Conservation (phyloP, 1,284 basidiomycete species). For the Leucoagaricus sp. region DNA sequence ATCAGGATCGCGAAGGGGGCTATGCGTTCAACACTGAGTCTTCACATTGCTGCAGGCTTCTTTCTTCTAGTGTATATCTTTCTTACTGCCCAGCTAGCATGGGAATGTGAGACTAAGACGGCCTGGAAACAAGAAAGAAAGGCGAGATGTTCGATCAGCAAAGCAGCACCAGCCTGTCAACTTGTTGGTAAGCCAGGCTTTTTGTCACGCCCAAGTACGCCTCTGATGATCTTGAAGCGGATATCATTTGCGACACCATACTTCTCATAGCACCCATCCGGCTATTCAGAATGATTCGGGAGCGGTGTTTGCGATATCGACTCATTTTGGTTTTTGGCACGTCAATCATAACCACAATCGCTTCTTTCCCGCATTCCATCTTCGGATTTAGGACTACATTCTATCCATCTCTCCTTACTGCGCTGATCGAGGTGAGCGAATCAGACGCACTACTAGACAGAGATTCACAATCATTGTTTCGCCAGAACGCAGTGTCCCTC, state of each 20-base stretch:
- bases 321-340: slow-evolving; percentile 44
- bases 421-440: not conserved
- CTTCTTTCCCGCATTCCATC: slow-evolving; percentile 41
- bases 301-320: slow-evolving; percentile 33
- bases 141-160: slow-evolving; percentile 19
- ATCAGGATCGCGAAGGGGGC: slow-evolving; percentile 42
- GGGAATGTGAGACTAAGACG: slow-evolving; percentile 22
- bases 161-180: slow-evolving; percentile 23
- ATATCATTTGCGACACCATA: slow-evolving; percentile 20
- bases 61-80: slow-evolving; percentile 26
- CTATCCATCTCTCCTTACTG: not conserved
- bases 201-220: not conserved
- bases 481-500: not conserved
- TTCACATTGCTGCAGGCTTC: slow-evolving; percentile 25
- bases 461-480: not conserved
- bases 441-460: not conserved
- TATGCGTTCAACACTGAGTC: slow-evolving; percentile 28
- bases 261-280: slow-evolving; percentile 38
- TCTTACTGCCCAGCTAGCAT: slow-evolving; percentile 25
- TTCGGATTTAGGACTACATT: slow-evolving; percentile 13
- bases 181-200: slow-evolving; percentile 22
- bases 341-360: slow-evolving; percentile 39
- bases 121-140: slow-evolving; percentile 17
- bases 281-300: slow-evolving; percentile 35
- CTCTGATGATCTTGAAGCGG: slow-evolving; percentile 14